Conservation (phyloP, 176 grass and related monocot species). For the Microstegium vimineum region DNA sequence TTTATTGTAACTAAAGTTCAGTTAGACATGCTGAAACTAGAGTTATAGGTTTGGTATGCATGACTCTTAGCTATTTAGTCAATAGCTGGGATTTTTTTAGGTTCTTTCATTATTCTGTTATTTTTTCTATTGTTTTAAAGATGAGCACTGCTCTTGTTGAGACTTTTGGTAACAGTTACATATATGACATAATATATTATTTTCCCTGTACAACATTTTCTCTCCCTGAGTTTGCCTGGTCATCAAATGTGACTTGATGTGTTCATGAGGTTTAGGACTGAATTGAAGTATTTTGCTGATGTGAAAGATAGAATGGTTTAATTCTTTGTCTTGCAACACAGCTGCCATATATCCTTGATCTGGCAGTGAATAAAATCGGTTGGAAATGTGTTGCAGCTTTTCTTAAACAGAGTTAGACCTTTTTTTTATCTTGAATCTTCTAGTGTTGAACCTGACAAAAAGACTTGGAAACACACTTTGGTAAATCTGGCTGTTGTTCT, state of each 20-base stretch:
- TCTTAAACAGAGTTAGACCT: background rate
- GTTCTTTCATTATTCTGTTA: too few relatives aligned
- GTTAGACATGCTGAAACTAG: too few relatives aligned
- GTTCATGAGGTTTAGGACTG: background rate
- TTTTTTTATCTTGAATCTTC: background rate
- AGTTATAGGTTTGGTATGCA: too few relatives aligned
- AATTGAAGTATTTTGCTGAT: constrained; percentile 24
- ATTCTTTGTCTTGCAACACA: background rate
- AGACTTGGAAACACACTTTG: background rate
- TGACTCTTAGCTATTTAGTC: too few relatives aligned
- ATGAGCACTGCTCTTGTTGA: constrained; percentile 66
- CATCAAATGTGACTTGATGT: constrained; percentile 16
- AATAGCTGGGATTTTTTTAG: too few relatives aligned
- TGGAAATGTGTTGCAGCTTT: background rate
- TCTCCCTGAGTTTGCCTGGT: background rate
- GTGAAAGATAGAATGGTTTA: background rate
- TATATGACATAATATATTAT: constrained; percentile 4
- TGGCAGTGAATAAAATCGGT: background rate
- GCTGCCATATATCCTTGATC: background rate
- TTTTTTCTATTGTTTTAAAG: too few relatives aligned
- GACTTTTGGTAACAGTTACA: constrained; percentile 61
- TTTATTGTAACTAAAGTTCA: too few relatives aligned
- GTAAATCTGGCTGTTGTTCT: background rate
- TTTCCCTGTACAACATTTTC: background rate
- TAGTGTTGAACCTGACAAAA: background rate